Percentiles rank a stretch among this genome's conserved stretches.
phyloP scores from a whole-genome alignment of 495 filamentous ascomycete genomes.

The Neurospora hispaniola region DNA sequence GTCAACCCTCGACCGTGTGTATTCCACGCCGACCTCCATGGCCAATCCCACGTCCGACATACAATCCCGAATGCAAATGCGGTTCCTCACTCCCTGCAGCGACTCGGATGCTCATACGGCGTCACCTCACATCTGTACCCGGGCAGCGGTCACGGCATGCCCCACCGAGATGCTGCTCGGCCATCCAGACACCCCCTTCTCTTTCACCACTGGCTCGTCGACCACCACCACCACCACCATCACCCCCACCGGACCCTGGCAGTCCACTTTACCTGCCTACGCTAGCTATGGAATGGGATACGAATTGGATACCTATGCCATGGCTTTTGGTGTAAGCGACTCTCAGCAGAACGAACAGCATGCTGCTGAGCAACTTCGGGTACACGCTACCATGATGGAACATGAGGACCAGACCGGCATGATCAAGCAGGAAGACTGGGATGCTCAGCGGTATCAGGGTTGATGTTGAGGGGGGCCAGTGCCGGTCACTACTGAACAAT shows the following conservation, averaged over 20 bases:
- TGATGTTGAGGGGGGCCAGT: background rate
- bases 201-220: slow-evolving; percentile 11
- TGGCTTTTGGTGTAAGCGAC: slow-evolving; percentile 8
- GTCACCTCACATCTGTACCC: slow-evolving; percentile 12
- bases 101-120: slow-evolving; percentile 28
- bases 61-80: slow-evolving; percentile 15
- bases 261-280: slow-evolving; percentile 3
- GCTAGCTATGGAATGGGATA: slow-evolving; percentile 11
- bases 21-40: background rate
- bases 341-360: slow-evolving; percentile 22
- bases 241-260: slow-evolving; percentile 8
- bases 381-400: slow-evolving; percentile 17
- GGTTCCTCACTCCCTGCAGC: slow-evolving; percentile 34
- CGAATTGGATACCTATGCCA: slow-evolving; percentile 14
- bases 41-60: slow-evolving; percentile 8
- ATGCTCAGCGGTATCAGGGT: slow-evolving; percentile 5
- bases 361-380: slow-evolving; percentile 11
- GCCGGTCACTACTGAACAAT: background rate
- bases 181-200: slow-evolving; percentile 12
- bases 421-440: slow-evolving; percentile 31
- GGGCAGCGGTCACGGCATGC: slow-evolving; percentile 10
- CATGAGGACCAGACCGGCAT: slow-evolving; percentile 12
- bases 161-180: slow-evolving; percentile 16
- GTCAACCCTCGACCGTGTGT: slow-evolving; percentile 7
- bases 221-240: slow-evolving; percentile 3